Conservation (phyloP, 148 eudicot species). For the Diospyros lotus region DNA sequence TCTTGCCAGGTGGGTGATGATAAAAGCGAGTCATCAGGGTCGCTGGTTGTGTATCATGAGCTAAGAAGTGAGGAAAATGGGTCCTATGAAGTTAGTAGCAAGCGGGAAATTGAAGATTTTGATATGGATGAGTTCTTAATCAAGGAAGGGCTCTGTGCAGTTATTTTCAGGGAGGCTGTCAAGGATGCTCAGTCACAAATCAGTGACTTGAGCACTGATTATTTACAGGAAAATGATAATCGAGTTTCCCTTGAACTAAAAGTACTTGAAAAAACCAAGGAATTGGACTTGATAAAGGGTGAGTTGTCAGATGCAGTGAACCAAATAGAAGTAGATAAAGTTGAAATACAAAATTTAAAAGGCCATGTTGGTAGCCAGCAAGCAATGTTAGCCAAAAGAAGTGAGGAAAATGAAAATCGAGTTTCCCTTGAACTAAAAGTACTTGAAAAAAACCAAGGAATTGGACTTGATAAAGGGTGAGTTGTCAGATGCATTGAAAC, state of each 20-base stretch:
- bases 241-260: slow-evolving; percentile 34
- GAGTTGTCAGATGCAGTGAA: slow-evolving; percentile 31
- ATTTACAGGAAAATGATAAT: slow-evolving; percentile 29
- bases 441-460: slow-evolving; percentile 25
- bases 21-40: slow-evolving; percentile 8
- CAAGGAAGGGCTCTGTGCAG: slow-evolving; percentile 37
- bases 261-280: slow-evolving; percentile 28
- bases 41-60: neutral
- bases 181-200: slow-evolving; percentile 35
- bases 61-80: slow-evolving; percentile 8
- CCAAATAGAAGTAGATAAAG: slow-evolving; percentile 33
- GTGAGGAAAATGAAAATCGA: slow-evolving; percentile 27
- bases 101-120: slow-evolving; percentile 37
- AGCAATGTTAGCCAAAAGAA: slow-evolving; percentile 23
- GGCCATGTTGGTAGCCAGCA: slow-evolving; percentile 24
- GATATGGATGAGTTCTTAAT: slow-evolving; percentile 31
- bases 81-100: slow-evolving; percentile 21
- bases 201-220: slow-evolving; percentile 21
- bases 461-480: slow-evolving; percentile 8
- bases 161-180: slow-evolving; percentile 36
- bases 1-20: slow-evolving; percentile 11
- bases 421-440: slow-evolving; percentile 35
- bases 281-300: no score
- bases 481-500: slow-evolving; percentile 27
- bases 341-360: slow-evolving; percentile 33